A percentile compares a stretch with the other conserved stretches of the same genome.
These are phyloP conservation scores for Dillenia suffruticosa DNA, from an alignment of 164 flowering plant genomes.

Conservation along the genomic window DNA sequence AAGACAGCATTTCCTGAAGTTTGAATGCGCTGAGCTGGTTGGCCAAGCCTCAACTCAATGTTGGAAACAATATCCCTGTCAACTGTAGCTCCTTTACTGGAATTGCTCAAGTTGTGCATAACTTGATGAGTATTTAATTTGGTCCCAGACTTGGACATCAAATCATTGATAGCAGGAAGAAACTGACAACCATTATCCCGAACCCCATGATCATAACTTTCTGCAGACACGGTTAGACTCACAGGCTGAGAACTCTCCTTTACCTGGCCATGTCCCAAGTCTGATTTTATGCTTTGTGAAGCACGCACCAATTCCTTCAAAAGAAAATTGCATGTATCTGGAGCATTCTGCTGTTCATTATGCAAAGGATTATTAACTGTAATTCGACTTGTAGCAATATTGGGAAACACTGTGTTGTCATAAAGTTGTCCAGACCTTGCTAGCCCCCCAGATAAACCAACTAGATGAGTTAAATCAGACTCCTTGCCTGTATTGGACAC, in stretches of 20 bases:
- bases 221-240: conserved; percentile 15
- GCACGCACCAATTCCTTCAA: conserved; percentile 15
- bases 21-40: conserved; percentile 45
- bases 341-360: conserved; percentile 16
- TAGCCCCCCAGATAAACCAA: conserved; percentile 25
- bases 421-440: conserved; percentile 19
- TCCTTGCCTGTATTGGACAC: conserved; percentile 17
- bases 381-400: conserved; percentile 12
- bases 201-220: conserved; percentile 13
- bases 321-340: conserved; percentile 15
- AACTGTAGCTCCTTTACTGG: conserved; percentile 16
- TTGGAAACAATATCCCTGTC: conserved; percentile 35
- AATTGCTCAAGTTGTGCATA: conserved; percentile 18
- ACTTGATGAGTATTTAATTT: conserved; percentile 11
- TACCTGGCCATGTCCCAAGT: conserved; percentile 14
- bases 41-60: conserved; percentile 70
- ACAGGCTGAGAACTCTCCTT: conserved; percentile 15
- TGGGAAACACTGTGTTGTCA: conserved; percentile 16
- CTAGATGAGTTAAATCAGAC: conserved; percentile 20
- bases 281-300: conserved; percentile 15
- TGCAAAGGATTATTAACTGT: conserved; percentile 10
- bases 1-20: conserved; percentile 18
- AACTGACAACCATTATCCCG: conserved; percentile 23
- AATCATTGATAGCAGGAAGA: conserved; percentile 20
- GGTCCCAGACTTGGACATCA: conserved; percentile 20